These are phyloP conservation scores for Gossypium raimondii DNA, from an alignment of 345 rosid genomes.

Conservation along the genomic window DNA sequence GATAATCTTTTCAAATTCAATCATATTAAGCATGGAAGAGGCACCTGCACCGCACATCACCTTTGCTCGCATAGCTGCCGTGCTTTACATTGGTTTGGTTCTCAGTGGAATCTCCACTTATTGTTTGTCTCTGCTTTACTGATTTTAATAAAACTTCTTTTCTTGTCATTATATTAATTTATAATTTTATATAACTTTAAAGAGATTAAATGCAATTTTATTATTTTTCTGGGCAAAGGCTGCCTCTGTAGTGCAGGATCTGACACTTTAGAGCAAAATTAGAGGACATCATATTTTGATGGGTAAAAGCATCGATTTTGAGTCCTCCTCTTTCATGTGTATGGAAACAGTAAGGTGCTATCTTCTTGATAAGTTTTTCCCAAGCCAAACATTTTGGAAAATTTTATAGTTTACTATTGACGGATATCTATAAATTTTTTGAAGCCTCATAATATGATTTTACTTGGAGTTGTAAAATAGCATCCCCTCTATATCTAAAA, in stretches of 20 bases:
- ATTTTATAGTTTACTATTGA: too few relatives aligned
- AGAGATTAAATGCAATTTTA: too few relatives aligned
- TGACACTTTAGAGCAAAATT: background rate
- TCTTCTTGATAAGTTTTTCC: background rate
- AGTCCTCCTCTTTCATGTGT: background rate
- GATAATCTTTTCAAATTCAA: background rate
- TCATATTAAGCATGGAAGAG: background rate
- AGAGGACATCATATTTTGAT: background rate
- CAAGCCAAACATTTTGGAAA: background rate
- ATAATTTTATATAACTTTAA: too few relatives aligned
- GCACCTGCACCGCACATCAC: background rate
- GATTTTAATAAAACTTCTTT: background rate
- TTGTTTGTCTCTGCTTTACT: background rate
- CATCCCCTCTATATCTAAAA: too few relatives aligned
- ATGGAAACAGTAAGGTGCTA: background rate
- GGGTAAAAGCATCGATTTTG: background rate
- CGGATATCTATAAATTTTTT: too few relatives aligned
- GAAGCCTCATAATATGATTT: too few relatives aligned
- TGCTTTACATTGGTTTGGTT: background rate
- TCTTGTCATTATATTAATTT: background rate
- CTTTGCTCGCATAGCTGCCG: background rate
- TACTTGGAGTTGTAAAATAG: too few relatives aligned
- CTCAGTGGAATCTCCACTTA: background rate
- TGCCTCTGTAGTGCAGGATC: background rate
- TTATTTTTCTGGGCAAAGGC: too few relatives aligned